phyloP scores from a whole-genome alignment of 2,329 filamentous ascomycete species.

The Paecilomyces sp. region DNA sequence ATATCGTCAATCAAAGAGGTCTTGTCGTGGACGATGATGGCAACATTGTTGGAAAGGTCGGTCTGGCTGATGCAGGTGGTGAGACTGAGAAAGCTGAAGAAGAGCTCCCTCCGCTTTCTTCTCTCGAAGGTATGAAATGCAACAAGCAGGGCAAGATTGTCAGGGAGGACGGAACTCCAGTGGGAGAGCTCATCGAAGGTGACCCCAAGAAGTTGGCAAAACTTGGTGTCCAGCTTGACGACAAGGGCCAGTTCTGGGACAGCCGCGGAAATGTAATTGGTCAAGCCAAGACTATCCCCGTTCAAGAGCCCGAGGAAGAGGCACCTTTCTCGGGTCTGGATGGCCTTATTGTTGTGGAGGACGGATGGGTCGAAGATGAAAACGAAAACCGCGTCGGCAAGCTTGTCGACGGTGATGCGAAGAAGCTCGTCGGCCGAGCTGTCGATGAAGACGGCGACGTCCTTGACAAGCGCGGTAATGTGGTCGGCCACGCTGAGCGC shows the following conservation, averaged over 20 bases:
- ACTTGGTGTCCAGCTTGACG: slow-evolving; percentile 39
- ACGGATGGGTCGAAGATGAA: slow-evolving; percentile 44
- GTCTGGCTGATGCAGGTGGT: slow-evolving; percentile 18
- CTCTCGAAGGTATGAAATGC: slow-evolving; percentile 33
- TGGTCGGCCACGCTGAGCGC: slow-evolving; percentile 51
- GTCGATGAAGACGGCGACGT: slow-evolving; percentile 59
- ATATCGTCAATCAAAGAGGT: slow-evolving; percentile 33
- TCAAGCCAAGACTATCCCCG: slow-evolving; percentile 43
- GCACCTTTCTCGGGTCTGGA: slow-evolving; percentile 40
- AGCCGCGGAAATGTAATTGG: slow-evolving; percentile 58
- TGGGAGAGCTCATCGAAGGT: slow-evolving; percentile 55
- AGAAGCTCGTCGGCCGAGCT: slow-evolving; percentile 51
- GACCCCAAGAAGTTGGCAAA: slow-evolving; percentile 55
- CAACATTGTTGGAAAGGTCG: slow-evolving; percentile 16
- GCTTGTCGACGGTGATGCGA: slow-evolving; percentile 52
- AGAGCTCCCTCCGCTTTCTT: slow-evolving; percentile 24
- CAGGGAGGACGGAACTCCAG: slow-evolving; percentile 37
- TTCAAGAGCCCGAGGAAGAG: slow-evolving; percentile 33
- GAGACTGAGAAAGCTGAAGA: slow-evolving; percentile 13
- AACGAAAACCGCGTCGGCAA: slow-evolving; percentile 42
- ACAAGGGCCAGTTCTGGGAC: slow-evolving; percentile 58
- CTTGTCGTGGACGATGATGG: slow-evolving; percentile 27
- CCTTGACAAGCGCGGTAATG: slow-evolving; percentile 55
- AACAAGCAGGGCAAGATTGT: slow-evolving; percentile 40
- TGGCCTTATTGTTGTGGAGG: slow-evolving; percentile 39